Evolutionary conservation across 768 basidiomycete species (phyloP), one percentile per base, ranked within the genome.

Genomic region (Boletus vermiculosoides): DNA sequence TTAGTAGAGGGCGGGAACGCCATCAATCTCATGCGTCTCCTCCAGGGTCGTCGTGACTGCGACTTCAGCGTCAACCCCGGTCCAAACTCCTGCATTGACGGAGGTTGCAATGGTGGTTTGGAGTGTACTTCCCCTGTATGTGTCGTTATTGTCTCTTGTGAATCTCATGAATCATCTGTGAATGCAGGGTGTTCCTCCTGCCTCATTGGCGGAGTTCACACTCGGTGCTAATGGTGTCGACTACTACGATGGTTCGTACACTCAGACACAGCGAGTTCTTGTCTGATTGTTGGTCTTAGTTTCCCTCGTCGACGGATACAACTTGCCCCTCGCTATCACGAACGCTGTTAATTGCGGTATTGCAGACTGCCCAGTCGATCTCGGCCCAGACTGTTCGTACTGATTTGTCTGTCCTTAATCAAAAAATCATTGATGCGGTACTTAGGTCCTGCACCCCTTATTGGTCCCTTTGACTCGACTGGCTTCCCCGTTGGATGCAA

Each of bases 31-130:
- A 53, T 9, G 3, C 12, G 50, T 45, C 36, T 2, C 42, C 16
- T 55, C 34, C 50, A 78, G 78, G 77, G 73, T 45, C 80, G 86
- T 28, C 80, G 83, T 20, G 70, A 86, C 63, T 89, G 88, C 60
- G 73, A 87, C 69, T 89, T 89, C 64, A 73, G 70, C 51, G 72
- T 59, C 41, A 77, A 78, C 63, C 77, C 77, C 40, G 83, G 80
- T 23, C 74, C 73, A 5, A 83, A 78, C 60, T 83, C 83, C 15
- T 90, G 87, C 60, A 60, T 83, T 20, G 77, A 78, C 54, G 88
- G 87, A 40, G 85, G 85, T 47, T 89, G 87, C 65, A 85, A 84
- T 56, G 87, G 88, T 16, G 88, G 87, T 37, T 72, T 90, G 10
- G 63, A 75, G 12, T 88, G 88, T 59, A 81, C 80, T 62, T 58